Evolutionary conservation across 345 rosid species (phyloP).

Genomic region (Triadica sebifera): DNA sequence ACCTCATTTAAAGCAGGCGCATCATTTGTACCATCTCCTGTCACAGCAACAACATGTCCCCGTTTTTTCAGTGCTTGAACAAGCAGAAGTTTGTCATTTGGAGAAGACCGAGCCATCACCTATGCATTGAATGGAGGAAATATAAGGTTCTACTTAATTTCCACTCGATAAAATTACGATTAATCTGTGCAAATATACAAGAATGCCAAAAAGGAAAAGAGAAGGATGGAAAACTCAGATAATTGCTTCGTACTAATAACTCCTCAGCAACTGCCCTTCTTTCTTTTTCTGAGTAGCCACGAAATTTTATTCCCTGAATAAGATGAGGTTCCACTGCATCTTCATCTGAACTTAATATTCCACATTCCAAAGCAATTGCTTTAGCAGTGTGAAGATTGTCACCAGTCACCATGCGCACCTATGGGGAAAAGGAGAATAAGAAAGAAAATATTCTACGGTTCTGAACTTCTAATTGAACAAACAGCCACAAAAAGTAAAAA

Average conservation of each 20-base stretch:
- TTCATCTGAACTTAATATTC: slow-evolving; percentile 25
- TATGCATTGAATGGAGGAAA: not conserved
- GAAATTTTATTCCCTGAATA: slow-evolving; percentile 35
- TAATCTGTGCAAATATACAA: no score
- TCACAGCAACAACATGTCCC: slow-evolving; percentile 51
- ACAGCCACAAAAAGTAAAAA: no score
- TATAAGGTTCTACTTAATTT: no score
- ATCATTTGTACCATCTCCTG: slow-evolving; percentile 61
- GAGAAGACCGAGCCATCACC: slow-evolving; percentile 41
- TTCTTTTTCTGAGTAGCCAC: slow-evolving; percentile 19
- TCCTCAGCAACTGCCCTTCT: slow-evolving; percentile 26
- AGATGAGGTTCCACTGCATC: slow-evolving; percentile 32
- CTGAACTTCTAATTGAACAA: no score
- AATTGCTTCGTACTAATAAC: slow-evolving; percentile 13
- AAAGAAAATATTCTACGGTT: no score
- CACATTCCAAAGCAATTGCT: slow-evolving; percentile 43
- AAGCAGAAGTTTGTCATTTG: slow-evolving; percentile 35
- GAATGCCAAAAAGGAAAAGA: no score
- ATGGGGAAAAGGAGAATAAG: not conserved
- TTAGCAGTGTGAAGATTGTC: slow-evolving; percentile 37
- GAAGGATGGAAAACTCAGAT: no score
- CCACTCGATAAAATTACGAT: no score
- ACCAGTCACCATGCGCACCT: slow-evolving; percentile 43
- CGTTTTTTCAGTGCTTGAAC: slow-evolving; percentile 31
- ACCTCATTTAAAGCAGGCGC: slow-evolving; percentile 59